phyloP scores from a whole-genome alignment of 441 rosid genomes.

The Francoa sonchifolia region DNA sequence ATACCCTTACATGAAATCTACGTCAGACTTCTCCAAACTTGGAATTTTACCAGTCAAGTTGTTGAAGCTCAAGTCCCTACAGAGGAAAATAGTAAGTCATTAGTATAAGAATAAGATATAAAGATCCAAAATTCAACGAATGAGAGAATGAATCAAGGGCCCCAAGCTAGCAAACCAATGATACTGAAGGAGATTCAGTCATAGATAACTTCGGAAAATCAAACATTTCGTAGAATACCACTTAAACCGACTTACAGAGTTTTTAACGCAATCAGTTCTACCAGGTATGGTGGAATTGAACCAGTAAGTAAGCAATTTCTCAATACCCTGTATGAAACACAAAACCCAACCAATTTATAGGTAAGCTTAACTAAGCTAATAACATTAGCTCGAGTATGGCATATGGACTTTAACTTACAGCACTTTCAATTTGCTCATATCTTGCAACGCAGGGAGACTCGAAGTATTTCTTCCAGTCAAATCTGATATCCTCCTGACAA shows the following conservation, averaged over 20 bases:
- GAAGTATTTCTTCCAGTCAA: constrained; percentile 38
- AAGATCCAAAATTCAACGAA: too few relatives aligned
- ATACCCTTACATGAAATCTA: constrained; percentile 26
- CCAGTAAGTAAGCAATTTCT: constrained; percentile 54
- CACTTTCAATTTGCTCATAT: constrained; percentile 10
- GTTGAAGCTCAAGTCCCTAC: constrained; percentile 77
- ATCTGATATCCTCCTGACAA: constrained; percentile 65
- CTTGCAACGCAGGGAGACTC: constrained; percentile 38
- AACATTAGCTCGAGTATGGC: too few relatives aligned
- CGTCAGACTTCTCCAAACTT: not conserved
- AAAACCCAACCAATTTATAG: too few relatives aligned
- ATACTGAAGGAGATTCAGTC: too few relatives aligned
- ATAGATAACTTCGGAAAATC: too few relatives aligned
- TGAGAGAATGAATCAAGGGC: too few relatives aligned
- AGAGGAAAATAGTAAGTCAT: too few relatives aligned
- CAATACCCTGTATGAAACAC: constrained; percentile 28
- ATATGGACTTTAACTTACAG: too few relatives aligned
- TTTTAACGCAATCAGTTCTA: constrained; percentile 14
- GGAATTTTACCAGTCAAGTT: constrained; percentile 46
- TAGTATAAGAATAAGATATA: too few relatives aligned
- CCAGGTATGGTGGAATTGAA: constrained; percentile 35
- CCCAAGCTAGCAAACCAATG: too few relatives aligned
- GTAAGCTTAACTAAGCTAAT: too few relatives aligned
- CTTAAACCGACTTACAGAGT: constrained; percentile 57
- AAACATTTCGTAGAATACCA: too few relatives aligned